Evolutionary conservation across 164 flowering plant genomes (phyloP), one percentile per base, ranked within the genome.

Genomic region (Piper betle): DNA sequence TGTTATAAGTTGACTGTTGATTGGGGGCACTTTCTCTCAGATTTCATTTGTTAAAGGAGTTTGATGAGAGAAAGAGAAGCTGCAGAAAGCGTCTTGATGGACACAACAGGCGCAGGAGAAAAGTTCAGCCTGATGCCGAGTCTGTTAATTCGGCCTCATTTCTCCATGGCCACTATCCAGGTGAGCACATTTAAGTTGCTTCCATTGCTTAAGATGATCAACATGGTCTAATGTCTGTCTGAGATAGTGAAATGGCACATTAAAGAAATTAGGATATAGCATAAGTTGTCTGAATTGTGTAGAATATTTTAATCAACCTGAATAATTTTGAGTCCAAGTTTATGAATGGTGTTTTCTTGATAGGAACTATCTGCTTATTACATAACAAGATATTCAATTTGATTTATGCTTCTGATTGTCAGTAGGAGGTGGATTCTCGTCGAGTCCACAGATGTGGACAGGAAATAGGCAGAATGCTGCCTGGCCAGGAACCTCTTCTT

Each of bases 71-170:
- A 52, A 86, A 86, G 68, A 65, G 90, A 73, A 87, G 94, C 74
- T 87, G 94, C 65, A 76, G 94, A 73, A 87, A 84, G 69, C 85
- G 91, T 50, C 91, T 87, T 46, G 90, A 83, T 72, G 90, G 91
- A 46, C 94, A 87, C 72, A 87, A 87, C 69, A 67, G 83, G 37
- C 85, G 94, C 10, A 74, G 91, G 38, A 77, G 94, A 65, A 87
- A 87, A 77, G 83, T 87, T 63, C 94, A 81, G 69, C 80, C 84
- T 6, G 97, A 87, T 37, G 52, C 88, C 39, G 8, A 74, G 37
- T 58, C 83, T 20, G 33, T 72, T 52, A 84, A 66, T 67, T 62
- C 82, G 40, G 76, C 74, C 58, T 63, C 75, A 59, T 69, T 82
- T 55, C 74, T 78, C 53, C 16, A 12, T 46, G 37, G 83, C 39